Evolutionary conservation across 164 flowering plant species (phyloP).

Genomic region (Pachysandra terminalis): DNA sequence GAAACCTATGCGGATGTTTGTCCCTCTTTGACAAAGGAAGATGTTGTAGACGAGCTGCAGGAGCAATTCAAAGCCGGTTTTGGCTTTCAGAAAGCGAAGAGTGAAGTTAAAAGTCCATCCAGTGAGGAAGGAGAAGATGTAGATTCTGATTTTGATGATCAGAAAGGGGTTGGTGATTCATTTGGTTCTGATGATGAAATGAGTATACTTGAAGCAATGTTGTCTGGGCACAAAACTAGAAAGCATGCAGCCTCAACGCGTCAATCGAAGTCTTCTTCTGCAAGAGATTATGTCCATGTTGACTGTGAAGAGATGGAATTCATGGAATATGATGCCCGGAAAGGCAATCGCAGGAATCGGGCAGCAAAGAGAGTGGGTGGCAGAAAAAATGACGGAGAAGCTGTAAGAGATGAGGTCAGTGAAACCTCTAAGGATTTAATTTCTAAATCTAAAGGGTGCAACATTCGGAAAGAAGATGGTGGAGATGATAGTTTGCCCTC

Average conservation of each 20-base stretch:
- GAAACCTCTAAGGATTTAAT: slow-evolving; percentile 5
- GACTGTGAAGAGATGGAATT: slow-evolving; percentile 34
- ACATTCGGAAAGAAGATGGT: slow-evolving; percentile 19
- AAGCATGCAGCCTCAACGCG: slow-evolving; percentile 23
- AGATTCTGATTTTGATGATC: slow-evolving; percentile 13
- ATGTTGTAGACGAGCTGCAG: slow-evolving; percentile 29
- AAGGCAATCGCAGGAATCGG: slow-evolving; percentile 46
- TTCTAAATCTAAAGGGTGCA: slow-evolving; percentile 6
- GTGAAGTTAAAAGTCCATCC: slow-evolving; percentile 20
- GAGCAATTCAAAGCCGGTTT: slow-evolving; percentile 38
- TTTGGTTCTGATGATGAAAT: slow-evolving; percentile 47
- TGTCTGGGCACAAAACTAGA: slow-evolving; percentile 49
- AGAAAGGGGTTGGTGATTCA: slow-evolving; percentile 10
- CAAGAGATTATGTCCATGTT: slow-evolving; percentile 17
- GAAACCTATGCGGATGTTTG: slow-evolving; percentile 12
- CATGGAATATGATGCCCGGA: slow-evolving; percentile 54
- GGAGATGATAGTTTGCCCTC: slow-evolving; percentile 16
- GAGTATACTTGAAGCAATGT: slow-evolving; percentile 65
- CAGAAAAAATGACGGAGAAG: slow-evolving; percentile 16
- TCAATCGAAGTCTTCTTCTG: slow-evolving; percentile 20
- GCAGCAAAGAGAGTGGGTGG: slow-evolving; percentile 39
- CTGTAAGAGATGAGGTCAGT: slow-evolving; percentile 7
- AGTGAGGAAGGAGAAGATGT: slow-evolving; percentile 20
- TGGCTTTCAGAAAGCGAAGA: slow-evolving; percentile 23
- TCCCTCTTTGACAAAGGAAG: slow-evolving; percentile 18